Evolutionary conservation across 768 basidiomycete species (phyloP).

Genomic region (Boletus reticulatus): DNA sequence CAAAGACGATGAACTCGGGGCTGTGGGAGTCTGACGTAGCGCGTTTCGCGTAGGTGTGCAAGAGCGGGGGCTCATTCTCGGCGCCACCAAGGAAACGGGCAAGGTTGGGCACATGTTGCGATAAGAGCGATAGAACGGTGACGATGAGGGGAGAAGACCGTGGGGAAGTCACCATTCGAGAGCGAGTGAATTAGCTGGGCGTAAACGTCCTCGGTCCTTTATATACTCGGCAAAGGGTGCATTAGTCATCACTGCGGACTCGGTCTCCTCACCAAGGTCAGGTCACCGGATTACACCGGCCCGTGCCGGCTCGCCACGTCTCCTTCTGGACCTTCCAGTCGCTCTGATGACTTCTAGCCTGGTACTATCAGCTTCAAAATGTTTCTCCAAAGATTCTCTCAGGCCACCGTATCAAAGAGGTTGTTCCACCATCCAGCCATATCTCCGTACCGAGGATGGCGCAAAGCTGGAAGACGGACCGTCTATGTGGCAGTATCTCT

Average conservation of each 20-base stretch:
- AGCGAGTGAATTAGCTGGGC: not conserved
- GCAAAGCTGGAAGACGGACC: constrained; percentile 18
- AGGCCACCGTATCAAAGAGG: not conserved
- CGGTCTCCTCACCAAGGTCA: no score
- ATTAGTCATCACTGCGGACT: not conserved
- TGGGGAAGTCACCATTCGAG: constrained; percentile 39
- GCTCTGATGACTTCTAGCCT: not conserved
- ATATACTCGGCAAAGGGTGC: not conserved
- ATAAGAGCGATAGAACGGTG: constrained; percentile 41
- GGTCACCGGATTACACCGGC: not conserved
- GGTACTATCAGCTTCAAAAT: not conserved
- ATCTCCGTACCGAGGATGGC: constrained; percentile 5
- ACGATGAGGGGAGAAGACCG: constrained; percentile 45
- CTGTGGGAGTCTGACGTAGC: constrained; percentile 17
- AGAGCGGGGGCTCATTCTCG: constrained; percentile 7
- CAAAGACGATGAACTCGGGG: constrained; percentile 39
- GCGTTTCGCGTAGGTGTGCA: constrained; percentile 33
- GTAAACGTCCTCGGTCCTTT: not conserved
- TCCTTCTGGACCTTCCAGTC: no score
- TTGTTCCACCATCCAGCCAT: not conserved
- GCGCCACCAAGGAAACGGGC: constrained; percentile 23
- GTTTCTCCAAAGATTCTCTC: not conserved
- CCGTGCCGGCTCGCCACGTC: no score
- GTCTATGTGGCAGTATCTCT: constrained; percentile 27
- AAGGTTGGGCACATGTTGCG: constrained; percentile 45